Conservation (phyloP, 495 filamentous ascomycete species). For the Xylaria flabelliformis region DNA sequence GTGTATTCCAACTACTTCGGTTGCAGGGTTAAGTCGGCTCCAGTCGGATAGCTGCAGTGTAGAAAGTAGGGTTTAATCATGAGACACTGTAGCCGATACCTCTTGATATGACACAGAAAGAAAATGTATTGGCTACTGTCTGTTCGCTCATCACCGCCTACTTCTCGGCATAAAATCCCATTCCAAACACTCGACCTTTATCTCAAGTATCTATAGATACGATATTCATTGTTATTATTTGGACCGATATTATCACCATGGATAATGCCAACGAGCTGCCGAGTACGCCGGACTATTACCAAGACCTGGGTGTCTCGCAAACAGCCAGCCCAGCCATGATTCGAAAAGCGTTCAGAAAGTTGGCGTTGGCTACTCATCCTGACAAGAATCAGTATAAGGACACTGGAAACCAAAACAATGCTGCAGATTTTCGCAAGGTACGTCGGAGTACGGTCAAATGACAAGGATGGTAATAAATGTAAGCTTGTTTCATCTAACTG, state of each 20-base stretch:
- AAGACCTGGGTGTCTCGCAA: background rate
- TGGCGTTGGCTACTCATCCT: background rate
- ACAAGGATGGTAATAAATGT: background rate
- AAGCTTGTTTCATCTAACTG: background rate
- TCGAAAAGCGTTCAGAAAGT: background rate
- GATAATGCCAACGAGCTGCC: background rate
- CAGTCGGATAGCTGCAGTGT: background rate
- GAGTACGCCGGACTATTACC: background rate
- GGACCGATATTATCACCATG: background rate
- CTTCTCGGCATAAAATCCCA: too few relatives aligned
- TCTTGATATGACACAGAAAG: too few relatives aligned
- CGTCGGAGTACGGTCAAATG: background rate
- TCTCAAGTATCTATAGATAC: background rate
- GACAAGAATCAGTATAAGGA: background rate
- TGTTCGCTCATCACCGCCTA: background rate
- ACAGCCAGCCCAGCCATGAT: background rate
- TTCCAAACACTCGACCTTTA: background rate
- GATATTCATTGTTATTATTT: background rate
- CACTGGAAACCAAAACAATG: background rate
- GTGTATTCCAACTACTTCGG: too few relatives aligned
- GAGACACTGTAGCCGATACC: background rate
- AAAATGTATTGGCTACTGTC: background rate
- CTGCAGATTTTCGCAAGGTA: conserved; percentile 1
- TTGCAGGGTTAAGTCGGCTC: background rate
- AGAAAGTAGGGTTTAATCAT: background rate